Base-by-base conservation (phyloP, 2,329 filamentous ascomycete species). In the Aspergillus japonicus region DNA sequence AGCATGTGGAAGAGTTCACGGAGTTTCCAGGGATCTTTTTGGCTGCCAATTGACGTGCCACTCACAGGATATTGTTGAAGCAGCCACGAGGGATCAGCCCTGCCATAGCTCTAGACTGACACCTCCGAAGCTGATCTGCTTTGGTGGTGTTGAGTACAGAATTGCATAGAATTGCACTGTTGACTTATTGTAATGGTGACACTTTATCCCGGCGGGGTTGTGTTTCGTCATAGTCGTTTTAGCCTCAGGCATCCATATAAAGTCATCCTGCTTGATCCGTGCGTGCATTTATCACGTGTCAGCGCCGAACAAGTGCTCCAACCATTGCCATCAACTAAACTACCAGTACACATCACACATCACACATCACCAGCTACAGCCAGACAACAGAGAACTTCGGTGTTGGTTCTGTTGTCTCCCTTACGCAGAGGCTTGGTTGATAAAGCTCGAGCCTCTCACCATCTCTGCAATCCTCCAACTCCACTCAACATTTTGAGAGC, bases 161-260 rank as follows among this genome's bases (percentile, higher is more conserved):
- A 23, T 23, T 23, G 23, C 23, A 23, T 4, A 23, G 3, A 23
- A 23, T 23, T 23, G 23, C 23, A 23, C 23, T 4, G 23, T 23
- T 23, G 23, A 23, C 23, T 23, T 23, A 26, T 54, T 29, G 35
- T 16, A 23, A 24, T 21, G 47, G 21, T 10, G 24, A 50, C 19
- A 10, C 33, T 44, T 21, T 47, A 6, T 14, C 47, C 53, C 53
- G 53, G 53, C 53, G 53, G 53, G 53, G 53, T 29, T 47, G 21
- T 7, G 35, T 65, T 63, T 61, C 64, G 64, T 65, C 64, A 66
- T 66, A 58, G 53, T 14, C 54, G 50, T 54, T 24, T 11, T 23
- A 16, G 53, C 58, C 58, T 65, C 54, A 62, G 59, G 59, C 23
- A 23, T 23, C 23, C 2, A 23, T 52, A 23, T 12, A 5, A 16